A percentile compares a stretch with the other conserved stretches of the same genome.
phyloP scores from a whole-genome alignment of 2,329 filamentous ascomycete genomes.

The Apiospora malaysiana region DNA sequence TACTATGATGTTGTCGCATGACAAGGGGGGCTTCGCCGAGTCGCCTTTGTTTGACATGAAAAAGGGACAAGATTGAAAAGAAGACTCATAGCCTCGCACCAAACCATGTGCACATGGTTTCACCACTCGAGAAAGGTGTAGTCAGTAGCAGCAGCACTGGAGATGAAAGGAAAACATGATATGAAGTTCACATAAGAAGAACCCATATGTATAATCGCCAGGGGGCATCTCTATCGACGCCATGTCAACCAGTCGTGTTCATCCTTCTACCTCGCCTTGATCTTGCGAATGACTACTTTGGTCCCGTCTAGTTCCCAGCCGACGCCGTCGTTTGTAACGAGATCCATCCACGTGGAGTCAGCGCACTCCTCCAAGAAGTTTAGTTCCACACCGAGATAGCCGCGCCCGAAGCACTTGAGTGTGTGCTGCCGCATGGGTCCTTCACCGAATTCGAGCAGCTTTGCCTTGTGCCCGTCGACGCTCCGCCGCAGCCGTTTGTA shows the following conservation, averaged over 20 bases:
- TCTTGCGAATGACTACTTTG: constrained; percentile 75
- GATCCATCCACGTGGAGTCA: constrained; percentile 72
- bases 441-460: constrained; percentile 82
- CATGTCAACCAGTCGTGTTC: not conserved
- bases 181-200: not conserved
- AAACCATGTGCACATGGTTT: not conserved
- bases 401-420: constrained; percentile 83
- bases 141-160: not conserved
- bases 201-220: not conserved
- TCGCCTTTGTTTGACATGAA: not conserved
- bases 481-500: constrained; percentile 75
- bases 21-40: not conserved
- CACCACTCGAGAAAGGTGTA: not conserved
- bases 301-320: constrained; percentile 82
- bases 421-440: constrained; percentile 75
- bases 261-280: constrained; percentile 47
- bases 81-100: not conserved
- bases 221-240: not conserved
- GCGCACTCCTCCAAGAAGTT: constrained; percentile 72
- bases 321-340: constrained; percentile 73
- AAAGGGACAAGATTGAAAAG: not conserved
- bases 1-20: not conserved
- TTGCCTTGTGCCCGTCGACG: constrained; percentile 81
- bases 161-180: not conserved
- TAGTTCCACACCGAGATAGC: constrained; percentile 77